Percentiles rank a stretch among this genome's conserved stretches.
Evolutionary conservation across 202 grass and related monocot species (phyloP).

Genomic region (Dendrocalamus latiflorus): DNA sequence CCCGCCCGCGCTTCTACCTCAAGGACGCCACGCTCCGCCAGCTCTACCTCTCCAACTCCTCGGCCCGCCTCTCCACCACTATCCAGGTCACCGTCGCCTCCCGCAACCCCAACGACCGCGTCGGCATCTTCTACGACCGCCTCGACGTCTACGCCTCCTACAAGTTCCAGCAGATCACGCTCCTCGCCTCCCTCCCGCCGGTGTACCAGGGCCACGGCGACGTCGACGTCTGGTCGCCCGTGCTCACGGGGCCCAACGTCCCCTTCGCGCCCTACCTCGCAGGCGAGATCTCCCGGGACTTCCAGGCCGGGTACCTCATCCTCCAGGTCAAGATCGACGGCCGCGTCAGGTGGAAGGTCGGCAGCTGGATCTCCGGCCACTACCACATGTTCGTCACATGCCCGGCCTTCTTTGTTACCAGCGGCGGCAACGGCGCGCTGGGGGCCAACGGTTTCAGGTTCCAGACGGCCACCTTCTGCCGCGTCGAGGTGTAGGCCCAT

Average conservation of each 20-base stretch:
- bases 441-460: conserved; percentile 50
- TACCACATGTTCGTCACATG: conserved; percentile 80
- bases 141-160: conserved; percentile 71
- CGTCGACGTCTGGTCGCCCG: conserved; percentile 73
- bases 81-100: conserved; percentile 66
- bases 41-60: conserved; percentile 22
- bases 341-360: conserved; percentile 74
- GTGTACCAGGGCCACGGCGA: conserved; percentile 82
- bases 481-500: conserved; percentile 49
- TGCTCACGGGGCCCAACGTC: conserved; percentile 32
- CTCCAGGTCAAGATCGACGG: conserved; percentile 66
- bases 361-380: conserved; percentile 58
- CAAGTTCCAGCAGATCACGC: conserved; percentile 78
- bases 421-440: background rate
- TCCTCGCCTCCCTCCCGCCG: conserved; percentile 15
- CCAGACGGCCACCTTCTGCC: conserved; percentile 53
- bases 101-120: conserved; percentile 69
- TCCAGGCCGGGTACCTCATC: conserved; percentile 32
- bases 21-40: conserved; percentile 40
- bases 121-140: conserved; percentile 78
- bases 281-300: conserved; percentile 25
- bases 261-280: conserved; percentile 69
- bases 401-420: conserved; percentile 47
- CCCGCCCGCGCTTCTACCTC: conserved; percentile 59
- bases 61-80: conserved; percentile 28